Percentiles rank a stretch among this genome's conserved stretches.
Conservation (phyloP, 169 alveolate genomes). For the Plasmodium vivax region DNA sequence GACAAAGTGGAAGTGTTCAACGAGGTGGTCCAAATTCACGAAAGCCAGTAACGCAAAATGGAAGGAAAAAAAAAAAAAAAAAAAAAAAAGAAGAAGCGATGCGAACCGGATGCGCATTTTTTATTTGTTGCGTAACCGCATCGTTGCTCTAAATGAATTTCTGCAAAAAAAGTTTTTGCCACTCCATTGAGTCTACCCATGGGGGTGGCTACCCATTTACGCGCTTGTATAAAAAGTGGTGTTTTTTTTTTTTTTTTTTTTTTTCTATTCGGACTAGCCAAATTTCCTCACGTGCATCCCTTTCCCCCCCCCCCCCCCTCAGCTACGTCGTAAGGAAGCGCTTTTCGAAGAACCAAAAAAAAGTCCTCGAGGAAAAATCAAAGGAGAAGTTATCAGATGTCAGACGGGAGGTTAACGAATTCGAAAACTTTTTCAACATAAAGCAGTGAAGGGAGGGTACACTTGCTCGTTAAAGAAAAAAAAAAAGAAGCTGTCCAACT, state of each 20-base stretch:
- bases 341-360: slow-evolving; percentile 61
- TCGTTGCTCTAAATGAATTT: neutral
- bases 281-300: neutral
- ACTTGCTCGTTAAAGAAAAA: neutral
- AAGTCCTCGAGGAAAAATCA: slow-evolving; percentile 29
- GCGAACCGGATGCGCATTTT: neutral
- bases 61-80: neutral
- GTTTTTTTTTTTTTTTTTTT: neutral
- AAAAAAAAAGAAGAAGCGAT: neutral
- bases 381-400: slow-evolving; percentile 24
- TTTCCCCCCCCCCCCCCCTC: neutral
- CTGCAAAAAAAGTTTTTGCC: neutral
- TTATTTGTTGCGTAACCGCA: neutral
- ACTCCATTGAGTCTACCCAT: neutral
- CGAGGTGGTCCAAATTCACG: slow-evolving; percentile 43
- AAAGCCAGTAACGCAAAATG: slow-evolving; percentile 50
- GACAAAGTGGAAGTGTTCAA: slow-evolving; percentile 71
- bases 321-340: slow-evolving; percentile 59
- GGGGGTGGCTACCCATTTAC: neutral
- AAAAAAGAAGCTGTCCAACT: neutral
- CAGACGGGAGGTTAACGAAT: slow-evolving; percentile 18
- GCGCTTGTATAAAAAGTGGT: neutral
- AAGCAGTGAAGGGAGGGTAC: neutral
- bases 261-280: neutral
- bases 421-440: slow-evolving; percentile 53